Base-by-base conservation (phyloP, 2,329 filamentous ascomycete species). In the Chalaropsis ovoidea region DNA sequence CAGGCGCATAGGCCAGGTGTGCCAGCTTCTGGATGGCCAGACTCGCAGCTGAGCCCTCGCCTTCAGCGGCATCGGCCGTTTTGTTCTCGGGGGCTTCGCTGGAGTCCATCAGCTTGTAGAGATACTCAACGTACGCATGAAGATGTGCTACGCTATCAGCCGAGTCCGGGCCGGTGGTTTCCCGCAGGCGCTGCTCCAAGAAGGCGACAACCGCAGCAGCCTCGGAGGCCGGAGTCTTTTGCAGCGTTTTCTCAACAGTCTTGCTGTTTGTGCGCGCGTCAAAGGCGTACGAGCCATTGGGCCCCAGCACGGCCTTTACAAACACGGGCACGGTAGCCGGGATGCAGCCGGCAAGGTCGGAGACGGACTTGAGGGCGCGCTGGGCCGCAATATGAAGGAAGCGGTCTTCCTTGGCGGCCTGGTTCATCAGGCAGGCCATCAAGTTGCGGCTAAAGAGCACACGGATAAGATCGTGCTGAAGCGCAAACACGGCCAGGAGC, bases 231-330 rank as follows among this genome's bases (percentile, higher is more conserved):
- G 82, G 81, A 8, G 84, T 81, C 54, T 81, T 80, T 63, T 84
- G 80, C 3, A 95, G 75, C 1, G 94, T 78, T 68, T 82, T 86
- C 70, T 95, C 90, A 0, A 96, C 77, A 0, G 90, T 93, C 75
- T 93, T 95, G 1, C 87, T 88, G 73, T 88, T 94, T 0, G 92
- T 95, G 66, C 88, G 80, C 69, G 89, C 86, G 72, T 97, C 94
- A 71, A 97, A 94, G 72, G 88, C 89, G 70, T 90, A 85, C 1
- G 82, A 81, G 1, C 89, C 89, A 67, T 86, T 78, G 62, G 84
- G 82, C 45, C 84, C 82, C 54, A 94, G 80, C n/a, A 96, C 77
- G 27, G 83, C 82, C 49, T 80, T 79, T 13, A 94, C 76, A 6
- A 93, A 77, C 0, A 81, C 77, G 3, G 81, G 74, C 1, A 89